These are phyloP conservation scores for Atalantia buxifolia DNA, from an alignment of 345 rosid species.

Conservation along the genomic window DNA sequence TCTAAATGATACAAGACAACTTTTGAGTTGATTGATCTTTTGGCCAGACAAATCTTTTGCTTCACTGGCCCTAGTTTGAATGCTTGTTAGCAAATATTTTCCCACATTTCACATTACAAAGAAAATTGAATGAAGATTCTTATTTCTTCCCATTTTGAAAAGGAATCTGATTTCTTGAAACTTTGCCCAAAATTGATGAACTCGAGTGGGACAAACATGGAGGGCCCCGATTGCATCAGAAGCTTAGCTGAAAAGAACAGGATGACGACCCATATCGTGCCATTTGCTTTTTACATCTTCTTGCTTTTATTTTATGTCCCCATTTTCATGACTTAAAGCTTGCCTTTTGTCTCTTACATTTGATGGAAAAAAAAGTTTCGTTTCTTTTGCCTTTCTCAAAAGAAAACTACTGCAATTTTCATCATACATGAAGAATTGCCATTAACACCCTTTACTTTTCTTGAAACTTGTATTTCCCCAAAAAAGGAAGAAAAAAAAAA, in stretches of 20 bases:
- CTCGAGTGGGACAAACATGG: background rate
- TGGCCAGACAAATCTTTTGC: too few species aligned
- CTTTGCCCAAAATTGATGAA: background rate
- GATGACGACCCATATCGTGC: background rate
- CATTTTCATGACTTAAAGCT: too few species aligned
- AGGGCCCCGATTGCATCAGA: slow-evolving; percentile 7
- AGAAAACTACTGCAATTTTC: background rate
- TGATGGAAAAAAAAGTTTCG: background rate
- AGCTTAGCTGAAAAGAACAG: background rate
- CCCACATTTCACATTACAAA: background rate
- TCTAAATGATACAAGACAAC: too few species aligned
- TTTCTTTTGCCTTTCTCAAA: slow-evolving; percentile 1
- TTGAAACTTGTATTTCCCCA: too few species aligned
- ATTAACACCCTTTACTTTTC: background rate
- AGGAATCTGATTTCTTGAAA: background rate
- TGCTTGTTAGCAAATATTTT: background rate
- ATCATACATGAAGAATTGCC: background rate
- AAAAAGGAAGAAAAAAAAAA: too few species aligned
- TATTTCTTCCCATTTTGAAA: background rate
- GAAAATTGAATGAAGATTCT: background rate
- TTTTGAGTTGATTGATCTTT: too few species aligned
- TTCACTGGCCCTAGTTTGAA: background rate
- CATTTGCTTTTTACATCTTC: background rate
- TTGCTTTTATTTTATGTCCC: background rate
- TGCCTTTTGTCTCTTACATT: background rate